Evolutionary conservation across 306 rosid species (phyloP).

Genomic region (Cucurbita moschata): DNA sequence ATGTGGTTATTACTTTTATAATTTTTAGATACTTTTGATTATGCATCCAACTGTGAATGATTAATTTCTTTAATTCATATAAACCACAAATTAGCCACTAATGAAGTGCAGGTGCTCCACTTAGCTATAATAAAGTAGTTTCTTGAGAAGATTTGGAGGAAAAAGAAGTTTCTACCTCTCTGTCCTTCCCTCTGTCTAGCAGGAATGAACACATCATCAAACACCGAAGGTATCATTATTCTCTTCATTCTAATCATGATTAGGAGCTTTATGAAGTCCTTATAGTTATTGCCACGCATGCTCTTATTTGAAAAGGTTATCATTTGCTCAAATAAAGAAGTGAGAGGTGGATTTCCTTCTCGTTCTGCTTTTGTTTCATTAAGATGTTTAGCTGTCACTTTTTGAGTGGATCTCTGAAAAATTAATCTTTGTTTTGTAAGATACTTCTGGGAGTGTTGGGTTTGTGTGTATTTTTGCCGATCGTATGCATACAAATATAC

Average conservation of each 20-base stretch:
- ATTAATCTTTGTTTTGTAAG: not conserved
- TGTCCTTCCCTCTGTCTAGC: not conserved
- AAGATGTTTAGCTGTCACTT: not conserved
- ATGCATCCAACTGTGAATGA: not conserved
- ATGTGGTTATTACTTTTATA: not conserved
- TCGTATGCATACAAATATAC: not conserved
- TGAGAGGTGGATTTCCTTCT: slow-evolving; percentile 8
- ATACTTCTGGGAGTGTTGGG: not conserved
- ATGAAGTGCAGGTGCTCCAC: slow-evolving; percentile 12
- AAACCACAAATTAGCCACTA: slow-evolving; percentile 7
- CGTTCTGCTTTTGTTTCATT: not conserved
- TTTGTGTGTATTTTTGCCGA: not conserved
- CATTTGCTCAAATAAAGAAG: not conserved
- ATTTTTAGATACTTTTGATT: not conserved
- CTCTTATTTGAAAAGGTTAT: slow-evolving; percentile 2
- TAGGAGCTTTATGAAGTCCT: not conserved
- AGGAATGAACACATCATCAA: slow-evolving; percentile 6
- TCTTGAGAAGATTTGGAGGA: slow-evolving; percentile 1
- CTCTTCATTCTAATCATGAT: slow-evolving; percentile 1
- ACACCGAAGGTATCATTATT: slow-evolving; percentile 2
- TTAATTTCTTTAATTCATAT: not conserved
- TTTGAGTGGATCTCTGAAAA: not conserved
- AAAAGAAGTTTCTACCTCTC: not conserved
- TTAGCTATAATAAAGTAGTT: slow-evolving; percentile 1
- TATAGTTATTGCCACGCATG: not conserved